phyloP scores from a whole-genome alignment of 1,139 yeast species.

The Kodamaea fungicola region DNA sequence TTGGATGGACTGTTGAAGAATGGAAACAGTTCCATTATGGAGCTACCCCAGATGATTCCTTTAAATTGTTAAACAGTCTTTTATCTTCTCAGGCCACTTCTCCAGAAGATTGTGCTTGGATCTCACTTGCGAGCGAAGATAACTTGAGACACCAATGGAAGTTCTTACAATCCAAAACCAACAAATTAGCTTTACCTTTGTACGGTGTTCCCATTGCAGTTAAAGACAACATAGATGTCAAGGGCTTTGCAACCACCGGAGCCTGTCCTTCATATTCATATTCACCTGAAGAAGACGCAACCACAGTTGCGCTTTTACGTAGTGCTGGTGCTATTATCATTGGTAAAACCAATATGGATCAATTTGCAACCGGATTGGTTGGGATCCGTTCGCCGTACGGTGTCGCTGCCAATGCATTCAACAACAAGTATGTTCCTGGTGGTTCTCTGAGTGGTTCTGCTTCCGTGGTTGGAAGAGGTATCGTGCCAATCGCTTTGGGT shows the following conservation, averaged over 20 bases:
- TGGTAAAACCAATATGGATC: constrained; percentile 93
- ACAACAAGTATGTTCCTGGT: constrained; percentile 77
- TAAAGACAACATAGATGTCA: constrained; percentile 90
- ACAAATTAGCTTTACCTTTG: constrained; percentile 53
- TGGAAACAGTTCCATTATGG: constrained; percentile 70
- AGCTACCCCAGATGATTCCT: constrained; percentile 63
- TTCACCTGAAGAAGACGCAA: constrained; percentile 66
- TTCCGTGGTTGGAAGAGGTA: constrained; percentile 81
- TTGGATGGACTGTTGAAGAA: constrained; percentile 47
- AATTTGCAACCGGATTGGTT: constrained; percentile 94
- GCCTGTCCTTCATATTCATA: constrained; percentile 87
- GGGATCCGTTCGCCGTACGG: constrained; percentile 96
- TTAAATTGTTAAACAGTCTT: constrained; percentile 43
- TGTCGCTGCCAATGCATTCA: constrained; percentile 73
- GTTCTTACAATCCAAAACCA: constrained; percentile 58
- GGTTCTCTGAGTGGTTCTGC: constrained; percentile 98
- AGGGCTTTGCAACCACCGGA: constrained; percentile 82
- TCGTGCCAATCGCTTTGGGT: constrained; percentile 84
- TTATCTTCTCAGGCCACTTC: constrained; percentile 39
- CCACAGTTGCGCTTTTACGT: constrained; percentile 65
- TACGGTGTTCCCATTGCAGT: constrained; percentile 95
- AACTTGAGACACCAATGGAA: constrained; percentile 75
- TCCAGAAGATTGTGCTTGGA: constrained; percentile 81
- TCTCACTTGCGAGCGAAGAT: constrained; percentile 62
- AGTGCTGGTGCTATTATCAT: constrained; percentile 85